A percentile compares a stretch with the other conserved stretches of the same genome.
phyloP scores from a whole-genome alignment of 202 grass and related monocot species.

The Dendrocalamus latiflorus region DNA sequence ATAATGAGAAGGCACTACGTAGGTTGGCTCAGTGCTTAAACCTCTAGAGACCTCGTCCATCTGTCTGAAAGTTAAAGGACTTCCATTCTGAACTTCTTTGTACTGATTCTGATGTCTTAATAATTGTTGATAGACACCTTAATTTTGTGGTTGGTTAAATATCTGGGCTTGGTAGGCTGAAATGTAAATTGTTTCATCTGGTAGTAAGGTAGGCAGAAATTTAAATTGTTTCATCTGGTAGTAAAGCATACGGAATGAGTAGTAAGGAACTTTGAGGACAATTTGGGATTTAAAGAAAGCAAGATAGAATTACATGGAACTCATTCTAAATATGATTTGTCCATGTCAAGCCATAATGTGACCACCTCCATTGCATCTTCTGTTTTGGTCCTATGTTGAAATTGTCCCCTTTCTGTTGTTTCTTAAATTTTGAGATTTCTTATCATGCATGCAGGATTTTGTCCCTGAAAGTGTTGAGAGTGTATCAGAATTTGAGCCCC shows the following conservation, averaged over 20 bases:
- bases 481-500: constrained; percentile 71
- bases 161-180: background rate
- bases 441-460: constrained; percentile 59
- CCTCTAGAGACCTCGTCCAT: background rate
- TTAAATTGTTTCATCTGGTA: no score
- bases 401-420: background rate
- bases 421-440: background rate
- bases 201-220: no score
- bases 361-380: background rate
- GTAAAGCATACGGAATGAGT: no score
- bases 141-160: background rate
- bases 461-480: constrained; percentile 86
- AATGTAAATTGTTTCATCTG: no score
- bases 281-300: no score
- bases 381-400: background rate
- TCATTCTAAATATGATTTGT: background rate
- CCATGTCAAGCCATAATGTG: background rate
- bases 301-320: no score
- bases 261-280: no score
- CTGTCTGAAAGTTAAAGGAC: background rate
- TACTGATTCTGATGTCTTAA: background rate
- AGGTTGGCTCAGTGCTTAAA: background rate
- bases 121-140: background rate
- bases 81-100: background rate
- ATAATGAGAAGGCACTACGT: background rate